Conservation (phyloP, 305 asterid species). For the Coffea humblotiana region DNA sequence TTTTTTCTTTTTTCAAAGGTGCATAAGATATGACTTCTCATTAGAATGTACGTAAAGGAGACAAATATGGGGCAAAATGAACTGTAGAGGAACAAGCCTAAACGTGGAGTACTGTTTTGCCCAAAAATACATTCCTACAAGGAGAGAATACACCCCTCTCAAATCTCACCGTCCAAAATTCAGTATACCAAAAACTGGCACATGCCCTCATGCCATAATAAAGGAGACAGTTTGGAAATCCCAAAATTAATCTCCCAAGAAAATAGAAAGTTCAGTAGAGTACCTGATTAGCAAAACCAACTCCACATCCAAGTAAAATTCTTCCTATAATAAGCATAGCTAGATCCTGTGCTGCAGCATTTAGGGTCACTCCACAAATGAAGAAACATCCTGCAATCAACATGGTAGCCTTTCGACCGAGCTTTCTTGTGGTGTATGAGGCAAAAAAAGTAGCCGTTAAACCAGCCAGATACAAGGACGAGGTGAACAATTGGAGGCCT, state of each 20-base stretch:
- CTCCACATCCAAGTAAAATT: slow-evolving; percentile 82
- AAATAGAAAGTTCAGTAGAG: neutral
- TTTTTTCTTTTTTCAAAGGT: too few species aligned
- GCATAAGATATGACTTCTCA: too few species aligned
- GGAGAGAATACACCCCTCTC: neutral
- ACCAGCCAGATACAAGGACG: slow-evolving; percentile 84
- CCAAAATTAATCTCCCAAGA: neutral
- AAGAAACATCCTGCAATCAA: slow-evolving; percentile 80
- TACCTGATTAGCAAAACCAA: slow-evolving; percentile 96
- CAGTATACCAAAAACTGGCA: neutral
- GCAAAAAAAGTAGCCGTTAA: slow-evolving; percentile 84
- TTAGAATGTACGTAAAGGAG: too few species aligned
- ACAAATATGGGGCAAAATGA: too few species aligned
- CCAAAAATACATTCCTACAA: neutral
- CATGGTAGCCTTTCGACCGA: slow-evolving; percentile 74
- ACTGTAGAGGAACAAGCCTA: too few species aligned
- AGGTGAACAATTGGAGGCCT: slow-evolving; percentile 83
- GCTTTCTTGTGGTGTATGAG: slow-evolving; percentile 80
- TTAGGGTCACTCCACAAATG: slow-evolving; percentile 57
- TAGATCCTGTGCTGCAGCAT: slow-evolving; percentile 77
- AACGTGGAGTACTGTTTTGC: too few species aligned
- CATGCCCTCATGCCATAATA: neutral
- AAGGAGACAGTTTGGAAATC: neutral
- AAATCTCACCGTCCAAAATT: neutral
- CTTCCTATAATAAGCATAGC: slow-evolving; percentile 94